Conservation (phyloP, 306 rosid species). For the Castanospermum australe region DNA sequence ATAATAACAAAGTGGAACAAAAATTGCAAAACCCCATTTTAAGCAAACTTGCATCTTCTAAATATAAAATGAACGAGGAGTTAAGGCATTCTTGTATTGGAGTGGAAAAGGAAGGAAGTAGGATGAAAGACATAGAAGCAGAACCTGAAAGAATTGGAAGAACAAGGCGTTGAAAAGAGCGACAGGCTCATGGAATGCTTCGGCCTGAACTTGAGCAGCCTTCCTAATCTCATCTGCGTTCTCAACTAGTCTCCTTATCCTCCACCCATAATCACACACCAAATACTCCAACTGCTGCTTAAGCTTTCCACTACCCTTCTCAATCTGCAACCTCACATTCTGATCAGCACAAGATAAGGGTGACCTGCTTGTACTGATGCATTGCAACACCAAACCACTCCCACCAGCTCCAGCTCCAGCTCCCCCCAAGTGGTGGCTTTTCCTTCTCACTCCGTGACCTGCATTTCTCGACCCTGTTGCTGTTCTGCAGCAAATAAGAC, state of each 20-base stretch:
- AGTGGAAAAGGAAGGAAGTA: background rate
- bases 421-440: background rate
- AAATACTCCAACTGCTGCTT: slow-evolving; percentile 38
- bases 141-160: slow-evolving; percentile 78
- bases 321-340: slow-evolving; percentile 28
- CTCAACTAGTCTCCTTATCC: slow-evolving; percentile 56
- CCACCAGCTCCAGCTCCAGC: background rate
- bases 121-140: background rate
- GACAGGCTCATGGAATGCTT: slow-evolving; percentile 75
- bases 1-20: background rate
- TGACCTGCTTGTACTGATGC: slow-evolving; percentile 29
- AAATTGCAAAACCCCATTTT: background rate
- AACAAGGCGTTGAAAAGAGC: slow-evolving; percentile 62
- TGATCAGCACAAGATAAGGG: slow-evolving; percentile 35
- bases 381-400: slow-evolving; percentile 31
- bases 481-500: too few species aligned
- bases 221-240: slow-evolving; percentile 59
- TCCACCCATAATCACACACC: slow-evolving; percentile 73
- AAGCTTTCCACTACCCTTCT: slow-evolving; percentile 26
- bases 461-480: too few species aligned
- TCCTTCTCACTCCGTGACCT: background rate
- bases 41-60: background rate
- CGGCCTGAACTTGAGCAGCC: slow-evolving; percentile 73
- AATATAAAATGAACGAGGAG: background rate
- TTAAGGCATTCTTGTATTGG: background rate